Conservation (phyloP, 2,329 filamentous ascomycete species). For the Epichloe scottii region DNA sequence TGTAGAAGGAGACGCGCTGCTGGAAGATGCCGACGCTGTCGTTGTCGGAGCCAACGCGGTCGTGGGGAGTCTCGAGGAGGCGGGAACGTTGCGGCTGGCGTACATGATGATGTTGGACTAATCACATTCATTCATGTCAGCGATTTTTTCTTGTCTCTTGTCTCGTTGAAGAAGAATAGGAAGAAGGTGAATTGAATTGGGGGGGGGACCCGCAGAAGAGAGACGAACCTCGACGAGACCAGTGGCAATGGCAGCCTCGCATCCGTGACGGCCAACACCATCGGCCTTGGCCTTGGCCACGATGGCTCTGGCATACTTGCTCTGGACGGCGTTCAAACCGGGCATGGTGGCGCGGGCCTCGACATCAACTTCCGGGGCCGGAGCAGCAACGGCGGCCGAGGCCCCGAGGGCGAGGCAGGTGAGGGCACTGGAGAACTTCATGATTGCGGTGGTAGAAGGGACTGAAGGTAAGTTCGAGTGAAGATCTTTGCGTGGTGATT, state of each 20-base stretch:
- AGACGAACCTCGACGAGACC: slow-evolving; percentile 11
- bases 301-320: slow-evolving; percentile 10
- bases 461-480: neutral
- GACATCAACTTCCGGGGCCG: neutral
- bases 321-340: slow-evolving; percentile 10
- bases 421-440: slow-evolving; percentile 6
- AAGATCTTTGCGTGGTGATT: neutral
- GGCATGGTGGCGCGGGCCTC: slow-evolving; percentile 9
- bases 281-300: slow-evolving; percentile 9
- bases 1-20: slow-evolving; percentile 12
- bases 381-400: neutral
- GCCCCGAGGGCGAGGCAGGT: neutral
- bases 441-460: neutral
- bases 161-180: neutral
- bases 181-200: neutral
- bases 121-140: neutral
- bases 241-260: slow-evolving; percentile 11
- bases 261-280: slow-evolving; percentile 10
- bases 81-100: slow-evolving; percentile 11
- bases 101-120: slow-evolving; percentile 11
- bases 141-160: neutral
- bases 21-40: slow-evolving; percentile 14
- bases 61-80: slow-evolving; percentile 10
- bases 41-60: slow-evolving; percentile 11
- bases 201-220: neutral